Base-by-base conservation (phyloP, 208 protist genomes). In the Acanthamoeba healyi region DNA sequence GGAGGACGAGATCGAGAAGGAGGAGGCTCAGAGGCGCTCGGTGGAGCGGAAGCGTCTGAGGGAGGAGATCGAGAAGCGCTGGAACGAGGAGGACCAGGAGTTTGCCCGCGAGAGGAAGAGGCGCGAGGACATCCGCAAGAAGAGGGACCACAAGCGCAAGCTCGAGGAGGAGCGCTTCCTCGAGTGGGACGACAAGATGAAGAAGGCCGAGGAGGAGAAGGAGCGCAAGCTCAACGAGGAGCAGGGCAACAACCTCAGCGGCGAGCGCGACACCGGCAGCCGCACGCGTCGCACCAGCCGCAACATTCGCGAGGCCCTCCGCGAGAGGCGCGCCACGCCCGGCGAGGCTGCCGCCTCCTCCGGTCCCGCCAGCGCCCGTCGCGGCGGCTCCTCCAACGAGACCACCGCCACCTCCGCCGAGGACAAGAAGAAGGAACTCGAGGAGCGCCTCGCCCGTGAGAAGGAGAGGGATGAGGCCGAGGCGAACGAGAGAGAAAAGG, bases 161-260 rank as follows among this genome's bases (percentile, higher is more conserved):
- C 63, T 72, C 63, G 63, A 72, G 34, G 63, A 72, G 63, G 63
- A 72, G 34, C 63, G 63, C 5, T 72, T 72, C 63, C n/a, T 72
- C 32, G 63, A 72, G 63, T 72, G 63, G 63, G 63, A 72, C 63
- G 63, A 72, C 63, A 72, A 72, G 63, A 72, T 72, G 63, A 72
- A 72, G 63, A 7, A 72, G 63, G 63, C 63, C 34, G 63, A 72
- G 63, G 63, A 72, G 63, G 44, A 54, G 44, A 84, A 84, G 74
- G 38, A 84, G 74, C 74, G 74, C 74, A 54, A 84, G 40, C 29
- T 72, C 63, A 82, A 32, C 17, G 38, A 54, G 38, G 74, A 84
- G 34, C 24, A 54, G 44, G 38, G 44, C 42, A 38, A 51, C 36
- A 15, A 12, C 24, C 10, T 19, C 36, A 84, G 74, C 26, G 74